A percentile compares a stretch with the other conserved stretches of the same genome.
phyloP scores from a whole-genome alignment of 495 filamentous ascomycete genomes.

The Penicillium angulare region DNA sequence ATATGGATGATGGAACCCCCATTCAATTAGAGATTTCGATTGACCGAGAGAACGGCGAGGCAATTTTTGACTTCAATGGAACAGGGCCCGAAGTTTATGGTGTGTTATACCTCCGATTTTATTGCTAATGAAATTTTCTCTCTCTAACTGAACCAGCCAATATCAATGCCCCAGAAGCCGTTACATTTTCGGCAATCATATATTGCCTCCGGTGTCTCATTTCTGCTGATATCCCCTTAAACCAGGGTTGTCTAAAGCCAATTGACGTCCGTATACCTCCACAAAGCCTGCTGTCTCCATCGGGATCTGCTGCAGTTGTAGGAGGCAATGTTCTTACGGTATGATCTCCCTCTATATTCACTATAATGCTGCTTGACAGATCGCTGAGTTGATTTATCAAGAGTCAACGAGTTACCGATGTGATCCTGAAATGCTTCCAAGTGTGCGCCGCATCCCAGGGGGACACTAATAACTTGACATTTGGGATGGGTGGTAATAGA shows the following conservation, averaged over 20 bases:
- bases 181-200: constrained; percentile 91
- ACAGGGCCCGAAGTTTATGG: constrained; percentile 89
- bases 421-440: constrained; percentile 81
- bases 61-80: constrained; percentile 79
- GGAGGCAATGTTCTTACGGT: constrained; percentile 84
- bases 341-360: background rate
- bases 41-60: constrained; percentile 76
- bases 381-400: background rate
- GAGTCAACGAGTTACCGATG: constrained; percentile 80
- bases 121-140: background rate
- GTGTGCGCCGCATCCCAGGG: constrained; percentile 87
- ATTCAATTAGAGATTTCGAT: constrained; percentile 85
- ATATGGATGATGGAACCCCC: constrained; percentile 92
- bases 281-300: constrained; percentile 75
- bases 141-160: constrained; percentile 52
- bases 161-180: constrained; percentile 87
- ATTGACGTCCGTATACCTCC: constrained; percentile 79
- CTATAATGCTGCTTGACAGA: background rate
- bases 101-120: constrained; percentile 2
- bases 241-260: constrained; percentile 88
- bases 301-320: constrained; percentile 72
- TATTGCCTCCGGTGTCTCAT: constrained; percentile 90
- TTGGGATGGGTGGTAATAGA: constrained; percentile 39
- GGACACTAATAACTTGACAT: constrained; percentile 72
- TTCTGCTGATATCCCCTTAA: constrained; percentile 86